These are phyloP conservation scores for Rhynchosporium graminicola DNA, from an alignment of 2,329 filamentous ascomycete genomes.

Conservation along the genomic window DNA sequence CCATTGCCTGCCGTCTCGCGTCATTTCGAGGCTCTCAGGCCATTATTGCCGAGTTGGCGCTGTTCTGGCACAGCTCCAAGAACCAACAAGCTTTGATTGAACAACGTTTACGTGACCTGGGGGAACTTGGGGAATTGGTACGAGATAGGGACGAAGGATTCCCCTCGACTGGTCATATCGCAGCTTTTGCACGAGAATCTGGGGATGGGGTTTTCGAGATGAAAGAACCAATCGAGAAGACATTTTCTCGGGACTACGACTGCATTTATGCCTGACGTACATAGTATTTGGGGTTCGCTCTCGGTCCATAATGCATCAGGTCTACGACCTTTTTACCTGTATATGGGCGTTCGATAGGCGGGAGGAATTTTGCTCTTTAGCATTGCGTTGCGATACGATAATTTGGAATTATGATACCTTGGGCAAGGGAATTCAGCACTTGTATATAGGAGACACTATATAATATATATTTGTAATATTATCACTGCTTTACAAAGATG, in stretches of 20 bases:
- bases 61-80: slow-evolving; percentile 60
- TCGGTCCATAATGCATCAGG: neutral
- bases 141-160: slow-evolving; percentile 18
- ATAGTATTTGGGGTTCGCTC: neutral
- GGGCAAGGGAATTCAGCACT: slow-evolving; percentile 11
- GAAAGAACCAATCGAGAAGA: slow-evolving; percentile 36
- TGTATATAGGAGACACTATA: slow-evolving; percentile 3
- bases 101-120: slow-evolving; percentile 32
- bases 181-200: slow-evolving; percentile 19
- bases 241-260: slow-evolving; percentile 46
- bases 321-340: neutral
- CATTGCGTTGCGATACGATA: neutral
- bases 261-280: slow-evolving; percentile 34
- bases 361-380: neutral
- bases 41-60: slow-evolving; percentile 56
- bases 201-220: slow-evolving; percentile 31
- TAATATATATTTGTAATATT: slow-evolving; percentile 16
- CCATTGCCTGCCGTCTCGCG: slow-evolving; percentile 54
- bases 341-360: neutral
- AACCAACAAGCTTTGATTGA: slow-evolving; percentile 44
- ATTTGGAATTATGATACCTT: slow-evolving; percentile 12
- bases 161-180: slow-evolving; percentile 14
- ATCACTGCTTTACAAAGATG: slow-evolving; percentile 11
- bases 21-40: slow-evolving; percentile 54
- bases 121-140: slow-evolving; percentile 26